A percentile compares a stretch with the other conserved stretches of the same genome.
Evolutionary conservation across 1,284 basidiomycete genomes (phyloP).

Genomic region (Malassezia obtusa): DNA sequence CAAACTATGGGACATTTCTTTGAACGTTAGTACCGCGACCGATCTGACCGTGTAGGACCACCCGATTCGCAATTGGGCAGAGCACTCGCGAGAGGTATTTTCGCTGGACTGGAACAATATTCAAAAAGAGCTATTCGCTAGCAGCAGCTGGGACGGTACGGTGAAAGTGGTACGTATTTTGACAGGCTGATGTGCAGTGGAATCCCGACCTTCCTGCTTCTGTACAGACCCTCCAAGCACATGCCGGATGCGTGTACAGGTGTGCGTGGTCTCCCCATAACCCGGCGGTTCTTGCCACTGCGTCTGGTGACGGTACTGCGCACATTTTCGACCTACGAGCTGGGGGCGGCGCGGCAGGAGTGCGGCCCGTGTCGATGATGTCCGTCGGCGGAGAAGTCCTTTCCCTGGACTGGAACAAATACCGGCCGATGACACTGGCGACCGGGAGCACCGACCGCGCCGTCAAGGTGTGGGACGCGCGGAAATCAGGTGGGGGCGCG

Average conservation of each 20-base stretch:
- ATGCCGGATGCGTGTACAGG: constrained; percentile 74
- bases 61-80: constrained; percentile 83
- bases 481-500: background rate
- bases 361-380: constrained; percentile 14
- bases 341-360: constrained; percentile 7
- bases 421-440: constrained; percentile 66
- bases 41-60: constrained; percentile 57
- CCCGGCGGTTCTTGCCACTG: constrained; percentile 67
- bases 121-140: constrained; percentile 78
- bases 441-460: constrained; percentile 70
- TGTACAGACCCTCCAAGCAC: constrained; percentile 68
- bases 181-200: constrained; percentile 53
- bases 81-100: constrained; percentile 84
- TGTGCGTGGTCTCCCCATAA: constrained; percentile 83
- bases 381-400: constrained; percentile 52
- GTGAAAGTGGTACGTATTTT: constrained; percentile 65
- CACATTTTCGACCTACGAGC: constrained; percentile 34
- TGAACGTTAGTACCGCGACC: constrained; percentile 58
- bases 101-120: constrained; percentile 96
- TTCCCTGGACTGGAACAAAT: constrained; percentile 85
- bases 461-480: constrained; percentile 68
- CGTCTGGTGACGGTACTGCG: constrained; percentile 60
- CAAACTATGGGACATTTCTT: constrained; percentile 77
- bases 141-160: constrained; percentile 75
- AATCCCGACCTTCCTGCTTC: constrained; percentile 68